Evolutionary conservation across 345 rosid species (phyloP).

Genomic region (Erysimum cheiranthoides): DNA sequence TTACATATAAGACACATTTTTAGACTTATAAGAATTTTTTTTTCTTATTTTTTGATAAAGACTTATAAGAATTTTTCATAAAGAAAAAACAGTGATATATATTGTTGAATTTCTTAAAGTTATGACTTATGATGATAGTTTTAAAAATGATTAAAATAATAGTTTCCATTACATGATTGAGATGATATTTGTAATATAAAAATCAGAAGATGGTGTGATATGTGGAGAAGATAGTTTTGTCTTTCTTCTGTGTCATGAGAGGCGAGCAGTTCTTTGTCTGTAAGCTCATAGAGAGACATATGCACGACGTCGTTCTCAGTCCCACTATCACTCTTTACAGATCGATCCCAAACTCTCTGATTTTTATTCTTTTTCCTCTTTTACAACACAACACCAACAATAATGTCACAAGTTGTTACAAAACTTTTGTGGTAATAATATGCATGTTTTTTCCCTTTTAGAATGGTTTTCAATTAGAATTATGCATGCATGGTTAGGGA

Average conservation of each 20-base stretch:
- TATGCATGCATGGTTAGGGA: neutral
- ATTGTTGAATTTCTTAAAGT: neutral
- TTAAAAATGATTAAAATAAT: neutral
- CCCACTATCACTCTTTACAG: slow-evolving; percentile 24
- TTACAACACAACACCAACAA: slow-evolving; percentile 15
- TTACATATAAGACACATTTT: slow-evolving; percentile 20
- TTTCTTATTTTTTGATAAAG: neutral
- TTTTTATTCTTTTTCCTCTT: neutral
- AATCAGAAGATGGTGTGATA: slow-evolving; percentile 35
- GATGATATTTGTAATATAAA: slow-evolving; percentile 36
- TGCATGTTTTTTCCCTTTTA: too few species aligned
- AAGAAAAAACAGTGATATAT: neutral
- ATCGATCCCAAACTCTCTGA: slow-evolving; percentile 28
- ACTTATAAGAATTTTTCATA: neutral
- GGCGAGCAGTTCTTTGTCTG: slow-evolving; percentile 44
- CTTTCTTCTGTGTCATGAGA: slow-evolving; percentile 38
- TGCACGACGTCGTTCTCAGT: slow-evolving; percentile 40
- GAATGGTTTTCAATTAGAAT: neutral
- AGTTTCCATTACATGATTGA: slow-evolving; percentile 32
- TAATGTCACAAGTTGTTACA: neutral
- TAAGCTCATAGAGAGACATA: slow-evolving; percentile 26
- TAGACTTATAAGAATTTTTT: neutral
- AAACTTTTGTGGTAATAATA: too few species aligned
- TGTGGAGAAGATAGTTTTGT: slow-evolving; percentile 46
- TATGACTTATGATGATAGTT: too few species aligned